A percentile compares a stretch with the other conserved stretches of the same genome.
These are phyloP conservation scores for Hygrophoropsis aurantiaca DNA, from an alignment of 768 basidiomycete species.

Conservation along the genomic window DNA sequence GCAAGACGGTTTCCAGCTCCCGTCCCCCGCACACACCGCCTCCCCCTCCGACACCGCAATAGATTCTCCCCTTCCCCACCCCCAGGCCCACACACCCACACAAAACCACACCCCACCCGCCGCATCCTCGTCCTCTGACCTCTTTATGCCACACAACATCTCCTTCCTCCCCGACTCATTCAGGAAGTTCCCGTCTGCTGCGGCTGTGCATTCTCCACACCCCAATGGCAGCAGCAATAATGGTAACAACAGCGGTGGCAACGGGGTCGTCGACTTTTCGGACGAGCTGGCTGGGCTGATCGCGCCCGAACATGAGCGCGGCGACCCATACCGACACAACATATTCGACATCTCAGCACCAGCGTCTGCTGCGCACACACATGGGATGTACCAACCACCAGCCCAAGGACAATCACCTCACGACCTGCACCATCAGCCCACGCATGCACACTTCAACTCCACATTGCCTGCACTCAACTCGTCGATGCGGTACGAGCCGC, in stretches of 20 bases:
- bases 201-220: slow-evolving; percentile 15
- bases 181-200: slow-evolving; percentile 45
- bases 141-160: slow-evolving; percentile 46
- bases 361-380: no score
- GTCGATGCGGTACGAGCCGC: slow-evolving; percentile 49
- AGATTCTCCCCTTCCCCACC: slow-evolving; percentile 29
- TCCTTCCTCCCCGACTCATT: slow-evolving; percentile 54
- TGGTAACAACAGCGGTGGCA: slow-evolving; percentile 5
- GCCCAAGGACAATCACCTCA: slow-evolving; percentile 24
- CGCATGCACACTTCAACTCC: slow-evolving; percentile 46
- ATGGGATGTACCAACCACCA: no score
- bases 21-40: slow-evolving; percentile 40
- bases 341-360: slow-evolving; percentile 65
- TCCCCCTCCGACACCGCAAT: slow-evolving; percentile 16
- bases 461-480: slow-evolving; percentile 53
- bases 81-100: no score
- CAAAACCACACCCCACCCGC: no score
- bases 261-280: slow-evolving; percentile 49
- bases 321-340: slow-evolving; percentile 50
- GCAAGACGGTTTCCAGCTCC: slow-evolving; percentile 74
- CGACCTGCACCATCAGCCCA: slow-evolving; percentile 22
- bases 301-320: slow-evolving; percentile 38
- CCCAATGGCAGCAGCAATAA: slow-evolving; percentile 13
- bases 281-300: slow-evolving; percentile 71
- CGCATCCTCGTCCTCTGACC: slow-evolving; percentile 27